Conservation (phyloP, 129 eudicot species). For the Chrysanthemum seticuspe region DNA sequence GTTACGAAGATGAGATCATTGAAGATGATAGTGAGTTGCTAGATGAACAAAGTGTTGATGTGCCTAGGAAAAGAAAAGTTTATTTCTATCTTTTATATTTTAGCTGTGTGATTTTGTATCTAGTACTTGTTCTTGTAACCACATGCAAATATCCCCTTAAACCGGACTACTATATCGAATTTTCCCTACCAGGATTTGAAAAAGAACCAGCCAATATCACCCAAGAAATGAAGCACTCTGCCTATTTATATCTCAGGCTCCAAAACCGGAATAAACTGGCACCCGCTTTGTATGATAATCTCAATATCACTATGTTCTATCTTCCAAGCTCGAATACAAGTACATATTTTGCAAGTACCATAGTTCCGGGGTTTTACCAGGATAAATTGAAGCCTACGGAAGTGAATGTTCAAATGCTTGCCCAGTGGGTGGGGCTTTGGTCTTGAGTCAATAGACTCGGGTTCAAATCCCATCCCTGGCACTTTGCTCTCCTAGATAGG, state of each 20-base stretch:
- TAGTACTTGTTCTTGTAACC: conserved; percentile 11
- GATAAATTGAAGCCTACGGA: background rate
- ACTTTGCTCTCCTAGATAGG: too few species aligned
- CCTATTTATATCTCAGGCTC: background rate
- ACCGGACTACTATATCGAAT: background rate
- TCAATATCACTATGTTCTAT: conserved; percentile 9
- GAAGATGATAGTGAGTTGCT: background rate
- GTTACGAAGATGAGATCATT: background rate
- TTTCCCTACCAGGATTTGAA: background rate
- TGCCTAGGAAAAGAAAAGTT: conserved; percentile 7
- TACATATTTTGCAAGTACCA: background rate
- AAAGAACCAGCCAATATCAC: background rate
- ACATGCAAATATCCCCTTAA: conserved; percentile 19
- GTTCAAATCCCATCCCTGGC: background rate
- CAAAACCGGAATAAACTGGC: conserved; percentile 10
- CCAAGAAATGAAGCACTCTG: background rate
- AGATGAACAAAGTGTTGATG: background rate
- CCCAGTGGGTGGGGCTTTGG: too few species aligned
- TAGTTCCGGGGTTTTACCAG: conserved; percentile 2
- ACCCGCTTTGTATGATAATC: conserved; percentile 2
- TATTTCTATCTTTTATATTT: conserved; percentile 16
- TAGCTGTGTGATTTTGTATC: background rate
- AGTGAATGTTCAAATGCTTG: conserved; percentile 4
- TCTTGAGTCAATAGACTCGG: too few species aligned
- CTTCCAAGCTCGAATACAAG: background rate